Percentiles rank a stretch among this genome's conserved stretches.
phyloP scores from a whole-genome alignment of 2,329 filamentous ascomycete genomes.

The Davidsoniella virescens region DNA sequence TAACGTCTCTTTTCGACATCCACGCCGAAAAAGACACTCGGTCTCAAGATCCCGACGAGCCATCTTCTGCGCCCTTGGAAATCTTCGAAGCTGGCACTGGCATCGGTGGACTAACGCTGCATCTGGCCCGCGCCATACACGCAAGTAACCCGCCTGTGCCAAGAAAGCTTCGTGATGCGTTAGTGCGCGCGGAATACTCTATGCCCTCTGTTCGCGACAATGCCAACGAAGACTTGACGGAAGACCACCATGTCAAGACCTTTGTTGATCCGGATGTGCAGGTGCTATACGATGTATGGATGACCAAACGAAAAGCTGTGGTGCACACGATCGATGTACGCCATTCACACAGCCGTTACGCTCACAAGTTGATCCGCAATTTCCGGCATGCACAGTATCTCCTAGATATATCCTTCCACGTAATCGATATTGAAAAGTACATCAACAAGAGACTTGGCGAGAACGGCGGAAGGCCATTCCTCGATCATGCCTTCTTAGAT shows the following conservation, averaged over 20 bases:
- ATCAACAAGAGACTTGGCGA: slow-evolving; percentile 23
- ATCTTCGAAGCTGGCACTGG: slow-evolving; percentile 75
- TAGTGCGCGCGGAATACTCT: slow-evolving; percentile 2
- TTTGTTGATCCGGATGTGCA: slow-evolving; percentile 14
- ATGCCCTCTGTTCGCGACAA: slow-evolving; percentile 5
- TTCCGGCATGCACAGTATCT: slow-evolving; percentile 58
- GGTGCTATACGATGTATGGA: slow-evolving; percentile 28
- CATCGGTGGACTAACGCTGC: slow-evolving; percentile 63
- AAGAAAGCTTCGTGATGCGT: slow-evolving; percentile 24
- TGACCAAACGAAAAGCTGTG: slow-evolving; percentile 44
- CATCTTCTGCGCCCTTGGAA: slow-evolving; percentile 38
- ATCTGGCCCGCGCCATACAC: slow-evolving; percentile 60
- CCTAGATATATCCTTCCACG: slow-evolving; percentile 56
- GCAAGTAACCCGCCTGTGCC: slow-evolving; percentile 45
- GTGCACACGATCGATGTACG: slow-evolving; percentile 59
- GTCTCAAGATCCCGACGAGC: slow-evolving; percentile 2
- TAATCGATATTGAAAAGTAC: slow-evolving; percentile 49
- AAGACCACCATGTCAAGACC: slow-evolving; percentile 16
- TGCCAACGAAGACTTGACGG: slow-evolving; percentile 11
- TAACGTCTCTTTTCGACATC: slow-evolving; percentile 61
- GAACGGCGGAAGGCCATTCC: slow-evolving; percentile 36
- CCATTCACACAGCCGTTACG: slow-evolving; percentile 43
- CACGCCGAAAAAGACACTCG: slow-evolving; percentile 32
- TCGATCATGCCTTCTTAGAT: slow-evolving; percentile 58
- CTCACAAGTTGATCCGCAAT: slow-evolving; percentile 44